Evolutionary conservation across 2,329 filamentous ascomycete genomes (phyloP), one percentile per base, ranked within the genome.

Genomic region (Pseudocercospora musae): DNA sequence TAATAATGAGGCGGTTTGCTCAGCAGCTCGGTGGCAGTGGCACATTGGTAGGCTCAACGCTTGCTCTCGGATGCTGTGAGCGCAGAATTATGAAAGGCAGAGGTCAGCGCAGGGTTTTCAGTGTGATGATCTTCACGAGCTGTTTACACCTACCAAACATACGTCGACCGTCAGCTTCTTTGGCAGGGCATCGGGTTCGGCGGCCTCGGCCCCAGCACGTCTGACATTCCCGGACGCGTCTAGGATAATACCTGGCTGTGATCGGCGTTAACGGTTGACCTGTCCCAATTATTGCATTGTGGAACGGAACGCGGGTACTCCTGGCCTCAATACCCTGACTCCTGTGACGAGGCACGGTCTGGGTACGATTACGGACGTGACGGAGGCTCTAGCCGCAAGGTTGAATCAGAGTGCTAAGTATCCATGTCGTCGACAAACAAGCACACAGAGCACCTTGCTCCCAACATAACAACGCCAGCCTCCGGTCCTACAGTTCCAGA

Each of bases 351-450:
- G 40, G 52, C 27, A 10, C 21, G n/a, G 52, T 11, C 52, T 40
- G 52, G 15, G 49, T 48, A 23, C 44, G 44, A n/a, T 52, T 25
- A 54, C 52, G 52, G 52, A 33, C 11, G 52, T 33, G 27, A 33
- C 18, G 15, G 52, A 40, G 29, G 40, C 57, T 40, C 60, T 56
- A 27, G 49, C 49, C 49, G 55, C 57, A 55, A 25, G 49, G 1
- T 42, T 49, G 11, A 27, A 31, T 33, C n/a, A 55, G 27, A 49
- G 27, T 21, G 44, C 31, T 50, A 54, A 37, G 10, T 29, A 31
- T 29, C 58, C 20, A 63, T 63, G 62, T 58, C 62, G 54, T 63
- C 62, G 55, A 57, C 55, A 31, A 56, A 23, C 20, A 55, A 42
- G 46, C 42, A 25, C 13, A 8, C 5, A 18, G 58, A 31, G 27